Base-by-base conservation (phyloP, 2,329 filamentous ascomycete species). In the Neonectria neomacrospora region DNA sequence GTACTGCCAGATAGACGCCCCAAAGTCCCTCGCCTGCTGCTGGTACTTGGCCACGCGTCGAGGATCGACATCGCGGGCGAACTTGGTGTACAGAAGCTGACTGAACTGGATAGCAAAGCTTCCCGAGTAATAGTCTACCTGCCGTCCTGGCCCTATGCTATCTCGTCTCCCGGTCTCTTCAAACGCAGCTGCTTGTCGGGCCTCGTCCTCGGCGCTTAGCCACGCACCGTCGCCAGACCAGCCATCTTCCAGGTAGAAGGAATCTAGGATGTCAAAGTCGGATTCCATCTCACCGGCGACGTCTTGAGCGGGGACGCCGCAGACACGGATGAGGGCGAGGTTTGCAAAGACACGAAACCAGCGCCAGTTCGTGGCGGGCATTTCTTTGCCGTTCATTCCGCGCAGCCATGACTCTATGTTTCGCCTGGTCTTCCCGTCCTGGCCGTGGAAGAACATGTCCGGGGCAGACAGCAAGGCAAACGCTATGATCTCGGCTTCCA, bases 81-180 rank as follows among this genome's bases (percentile, higher is more conserved):
- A 81, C 8, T 78, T 80, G 0, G 78, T 74, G 62, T 82, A 86
- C 0, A 85, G 71, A 3, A 85, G 70, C 61, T 85, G 83, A 2
- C 78, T 80, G 34, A 85, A 85, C 58, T 85, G 83, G 9, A 86
- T 83, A 0, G 83, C 83, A 58, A 86, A 86, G 48, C 83, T 85
- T 0, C 83, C 83, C 1, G 83, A 85, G 58, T 86, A 86, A 67
- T 85, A 85, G 54, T 85, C 83, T 0, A 79, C 82, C 48, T 85
- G 83, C 5, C 77, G 41, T 1, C 77, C 74, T 0, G 67, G 51
- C 1, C 71, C 70, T 1, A 74, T 54, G 0, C 48, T 42, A 18
- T 76, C 73, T 28, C 70, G 63, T 10, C 74, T 65, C 0, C 71
- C 68, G 0, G 70, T 71, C 16, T 61, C 58, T 1, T 58, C 18